Base-by-base conservation (phyloP, 2,329 filamentous ascomycete species). In the Chrysoporthe austroafricana region DNA sequence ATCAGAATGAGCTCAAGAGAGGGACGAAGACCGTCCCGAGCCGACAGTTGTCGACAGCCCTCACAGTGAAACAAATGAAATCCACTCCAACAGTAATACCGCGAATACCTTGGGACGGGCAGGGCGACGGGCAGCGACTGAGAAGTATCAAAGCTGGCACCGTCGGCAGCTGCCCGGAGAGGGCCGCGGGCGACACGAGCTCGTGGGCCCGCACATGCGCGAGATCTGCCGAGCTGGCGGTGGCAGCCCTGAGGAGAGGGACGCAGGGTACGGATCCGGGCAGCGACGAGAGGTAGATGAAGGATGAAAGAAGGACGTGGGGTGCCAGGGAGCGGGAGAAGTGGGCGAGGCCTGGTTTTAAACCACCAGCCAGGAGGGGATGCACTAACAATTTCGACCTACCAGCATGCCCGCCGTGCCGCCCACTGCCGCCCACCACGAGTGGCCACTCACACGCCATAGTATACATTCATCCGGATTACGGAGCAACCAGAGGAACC, bases 301-400 rank as follows among this genome's bases (percentile, higher is more conserved):
- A 62, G 34, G 21, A 18, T 46, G 43, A 36, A 43, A 62, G 48
- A 21, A n/a, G 26, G 26, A 46, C 62, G 42, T n/a, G 52, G 13
- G 56, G 6, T 48, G 26, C 36, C 39, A 39, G 63, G 43, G 14
- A 46, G 66, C 34, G 57, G 39, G 52, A 63, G 14, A 46, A 2
- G 14, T 54, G 67, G 63, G 63, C 63, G 46, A 63, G 63, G 21
- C 63, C 50, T 56, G 52, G 48, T 68, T 68, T 68, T 66, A 68
- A 68, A 62, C 50, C 34, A 39, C 26, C 57, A 6, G 32, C 36
- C 32, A 32, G 16, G 32, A 26, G 32, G 48, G 52, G 18, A 54
- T 63, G 66, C 67, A 67, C 56, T 64, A 62, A 64, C 61, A 64
- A 66, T 66, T 66, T 60, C 56, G n/a, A 4, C 54, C 14, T 42